A percentile compares a stretch with the other conserved stretches of the same genome.
phyloP scores from a whole-genome alignment of 345 rosid genomes.

The thale cress (Arabidopsis thaliana) region DNA sequence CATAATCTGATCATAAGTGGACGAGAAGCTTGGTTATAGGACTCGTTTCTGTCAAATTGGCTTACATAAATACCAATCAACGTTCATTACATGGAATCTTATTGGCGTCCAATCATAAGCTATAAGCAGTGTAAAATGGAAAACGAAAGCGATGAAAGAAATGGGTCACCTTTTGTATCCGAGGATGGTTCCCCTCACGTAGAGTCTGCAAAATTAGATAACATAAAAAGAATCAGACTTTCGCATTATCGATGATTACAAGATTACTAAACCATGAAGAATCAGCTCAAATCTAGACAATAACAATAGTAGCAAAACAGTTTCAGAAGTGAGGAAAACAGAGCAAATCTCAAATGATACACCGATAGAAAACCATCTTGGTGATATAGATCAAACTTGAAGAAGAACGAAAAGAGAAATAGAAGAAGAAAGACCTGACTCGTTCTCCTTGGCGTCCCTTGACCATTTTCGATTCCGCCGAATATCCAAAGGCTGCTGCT shows the following conservation, averaged over 20 bases:
- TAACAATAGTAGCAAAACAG: neutral
- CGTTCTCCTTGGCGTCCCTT: conserved; percentile 83
- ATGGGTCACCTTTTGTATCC: conserved; percentile 49
- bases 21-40: neutral
- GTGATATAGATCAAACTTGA: neutral
- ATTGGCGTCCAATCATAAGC: neutral
- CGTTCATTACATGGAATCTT: neutral
- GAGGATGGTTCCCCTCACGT: conserved; percentile 50
- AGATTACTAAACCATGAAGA: conserved; percentile 39
- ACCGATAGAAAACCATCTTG: neutral
- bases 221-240: conserved; percentile 5
- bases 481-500: conserved; percentile 12
- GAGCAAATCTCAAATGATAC: conserved; percentile 26
- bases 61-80: neutral
- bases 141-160: neutral
- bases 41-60: neutral
- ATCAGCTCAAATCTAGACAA: neutral
- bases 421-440: conserved; percentile 48
- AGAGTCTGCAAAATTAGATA: conserved; percentile 43
- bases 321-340: conserved; percentile 11
- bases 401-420: neutral
- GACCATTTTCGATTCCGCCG: conserved; percentile 55
- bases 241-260: neutral
- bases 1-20: neutral
- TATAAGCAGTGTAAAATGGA: neutral